These are phyloP conservation scores for Scheffersomyces stipitis DNA, from an alignment of 805 yeast genomes.

Conservation along the genomic window DNA sequence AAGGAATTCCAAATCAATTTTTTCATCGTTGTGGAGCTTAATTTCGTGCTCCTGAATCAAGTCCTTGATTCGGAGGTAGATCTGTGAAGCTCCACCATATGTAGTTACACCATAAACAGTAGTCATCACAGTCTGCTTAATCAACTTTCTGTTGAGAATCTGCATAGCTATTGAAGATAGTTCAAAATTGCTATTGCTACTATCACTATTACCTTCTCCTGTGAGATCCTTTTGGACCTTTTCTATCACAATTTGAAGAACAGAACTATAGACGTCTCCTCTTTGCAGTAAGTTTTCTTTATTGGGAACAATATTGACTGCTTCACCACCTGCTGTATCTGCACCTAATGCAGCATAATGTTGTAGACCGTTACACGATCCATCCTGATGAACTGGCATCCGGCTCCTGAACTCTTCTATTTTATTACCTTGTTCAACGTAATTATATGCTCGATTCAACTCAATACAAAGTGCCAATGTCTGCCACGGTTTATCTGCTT, in stretches of 20 bases:
- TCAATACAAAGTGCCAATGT: conserved; percentile 36
- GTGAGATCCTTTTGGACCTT: conserved; percentile 7
- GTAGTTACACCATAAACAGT: conserved; percentile 45
- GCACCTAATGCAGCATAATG: conserved; percentile 45
- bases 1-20: background rate
- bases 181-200: conserved; percentile 1
- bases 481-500: conserved; percentile 43
- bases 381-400: conserved; percentile 43
- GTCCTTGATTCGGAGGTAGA: conserved; percentile 23
- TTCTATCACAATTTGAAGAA: conserved; percentile 22
- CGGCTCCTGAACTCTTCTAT: conserved; percentile 23
- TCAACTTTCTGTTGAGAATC: conserved; percentile 28
- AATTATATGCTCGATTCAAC: conserved; percentile 18
- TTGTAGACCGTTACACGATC: conserved; percentile 47
- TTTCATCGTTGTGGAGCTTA: conserved; percentile 3
- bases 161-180: conserved; percentile 15
- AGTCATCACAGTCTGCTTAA: conserved; percentile 47
- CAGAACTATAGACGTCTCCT: conserved; percentile 36
- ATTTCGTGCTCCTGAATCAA: conserved; percentile 14
- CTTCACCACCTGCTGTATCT: conserved; percentile 35
- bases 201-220: background rate
- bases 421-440: conserved; percentile 13
- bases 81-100: conserved; percentile 36
- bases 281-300: conserved; percentile 9
- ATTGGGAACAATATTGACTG: conserved; percentile 35